Percentiles rank a stretch among this genome's conserved stretches.
Evolutionary conservation across 495 filamentous ascomycete species (phyloP).

Genomic region (Aspergillus campestris): DNA sequence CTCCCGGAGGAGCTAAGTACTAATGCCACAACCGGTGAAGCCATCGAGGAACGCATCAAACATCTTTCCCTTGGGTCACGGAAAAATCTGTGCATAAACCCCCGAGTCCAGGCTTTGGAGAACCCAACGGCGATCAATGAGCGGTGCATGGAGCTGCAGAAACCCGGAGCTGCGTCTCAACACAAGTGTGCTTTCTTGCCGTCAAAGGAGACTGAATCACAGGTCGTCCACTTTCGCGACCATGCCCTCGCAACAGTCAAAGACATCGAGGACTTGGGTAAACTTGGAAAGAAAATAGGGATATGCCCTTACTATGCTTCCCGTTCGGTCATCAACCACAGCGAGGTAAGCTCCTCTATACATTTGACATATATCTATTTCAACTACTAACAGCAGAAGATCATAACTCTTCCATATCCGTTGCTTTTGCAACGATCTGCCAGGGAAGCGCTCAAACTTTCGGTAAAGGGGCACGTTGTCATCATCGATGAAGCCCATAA

Average conservation of each 20-base stretch:
- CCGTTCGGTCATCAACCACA: constrained; percentile 67
- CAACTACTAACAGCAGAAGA: constrained; percentile 39
- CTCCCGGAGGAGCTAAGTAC: constrained; percentile 26
- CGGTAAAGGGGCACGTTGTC: constrained; percentile 77
- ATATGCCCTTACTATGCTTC: constrained; percentile 97
- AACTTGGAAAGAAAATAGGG: constrained; percentile 66
- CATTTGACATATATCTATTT: neutral
- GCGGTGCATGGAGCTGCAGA: constrained; percentile 84
- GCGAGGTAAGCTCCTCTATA: constrained; percentile 46
- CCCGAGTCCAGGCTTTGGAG: constrained; percentile 61
- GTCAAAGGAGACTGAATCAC: constrained; percentile 59
- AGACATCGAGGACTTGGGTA: constrained; percentile 87
- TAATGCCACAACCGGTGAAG: constrained; percentile 15
- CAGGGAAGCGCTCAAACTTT: constrained; percentile 77
- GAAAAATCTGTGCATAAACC: constrained; percentile 90
- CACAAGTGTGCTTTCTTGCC: constrained; percentile 74
- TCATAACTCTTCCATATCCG: constrained; percentile 91
- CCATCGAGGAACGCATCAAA: constrained; percentile 59
- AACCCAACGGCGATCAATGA: constrained; percentile 86
- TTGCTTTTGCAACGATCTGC: constrained; percentile 83
- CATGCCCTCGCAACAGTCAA: constrained; percentile 74
- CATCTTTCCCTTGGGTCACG: constrained; percentile 84
- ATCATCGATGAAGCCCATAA: constrained; percentile 98
- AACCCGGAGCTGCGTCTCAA: constrained; percentile 55
- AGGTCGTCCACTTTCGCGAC: constrained; percentile 79